Base-by-base conservation (phyloP, 352 stramenopile genomes). In the Globisporangium lucens region DNA sequence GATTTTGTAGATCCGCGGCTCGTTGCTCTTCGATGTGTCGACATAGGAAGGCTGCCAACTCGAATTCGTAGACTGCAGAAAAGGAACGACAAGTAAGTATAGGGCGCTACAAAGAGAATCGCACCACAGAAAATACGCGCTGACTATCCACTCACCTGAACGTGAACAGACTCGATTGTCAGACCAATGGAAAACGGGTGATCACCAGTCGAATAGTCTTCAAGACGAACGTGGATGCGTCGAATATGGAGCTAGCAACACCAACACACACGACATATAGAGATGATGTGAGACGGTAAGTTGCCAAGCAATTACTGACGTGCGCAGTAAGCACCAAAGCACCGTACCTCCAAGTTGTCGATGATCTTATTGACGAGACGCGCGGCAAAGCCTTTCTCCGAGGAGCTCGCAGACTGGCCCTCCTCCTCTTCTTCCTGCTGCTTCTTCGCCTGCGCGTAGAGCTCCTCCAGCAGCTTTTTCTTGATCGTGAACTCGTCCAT, bases 1-100 rank as follows among this genome's bases (percentile, higher is more conserved):
- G 62, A 88, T 91, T 70, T 96, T 96, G 66, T 93, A 96, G 64
- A 96, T 95, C 1, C 89, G 82, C n/a, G 87, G 85, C 57, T 94
- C 89, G 46, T 82, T 90, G 68, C 71, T 93, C 57, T 91, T 91
- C 2, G 78, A 77, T 7, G 76, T 83, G 53, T 96, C 87, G 13
- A 96, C 79, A 29, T 93, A 96, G 7, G 86, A 90, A 2, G 86
- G 85, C 64, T 95, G 87, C 89, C 89, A 96, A 52, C 85, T 91
- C 3, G 86, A 90, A 64, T 95, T 94, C 2, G 89, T 96, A 3
- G 89, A 96, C 83, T 96, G 69, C 10, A 46, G 13, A 43, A 7
- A n/a, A 1, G 61, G 2, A 30, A 51, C 17, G 43, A 10, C 17
- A 51, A 51, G 43, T 51, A 51, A 51, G 17, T 51, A 49, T n/a